These are phyloP conservation scores for Escallonia rubra DNA, from an alignment of 129 eudicot genomes.

Conservation along the genomic window DNA sequence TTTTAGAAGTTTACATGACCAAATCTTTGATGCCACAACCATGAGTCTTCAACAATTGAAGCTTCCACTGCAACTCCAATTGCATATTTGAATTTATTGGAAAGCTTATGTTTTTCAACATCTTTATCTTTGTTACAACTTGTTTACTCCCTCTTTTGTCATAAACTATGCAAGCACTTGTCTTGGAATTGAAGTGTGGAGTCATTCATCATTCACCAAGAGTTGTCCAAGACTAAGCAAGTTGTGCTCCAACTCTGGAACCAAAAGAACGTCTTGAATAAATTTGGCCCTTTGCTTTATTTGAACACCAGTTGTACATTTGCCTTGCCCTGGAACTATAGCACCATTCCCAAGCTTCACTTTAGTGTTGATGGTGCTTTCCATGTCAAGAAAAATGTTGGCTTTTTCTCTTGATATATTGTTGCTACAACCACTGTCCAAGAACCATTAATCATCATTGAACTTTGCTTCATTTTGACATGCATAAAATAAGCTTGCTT, in stretches of 20 bases:
- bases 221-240: conserved; percentile 11
- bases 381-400: neutral
- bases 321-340: conserved; percentile 1
- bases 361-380: neutral
- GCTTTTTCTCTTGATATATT: conserved; percentile 7
- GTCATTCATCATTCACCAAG: conserved; percentile 7
- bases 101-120: conserved; percentile 4
- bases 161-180: neutral
- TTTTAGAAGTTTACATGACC: conserved; percentile 1
- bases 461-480: neutral
- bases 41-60: neutral
- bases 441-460: neutral
- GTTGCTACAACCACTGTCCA: conserved; percentile 13
- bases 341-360: conserved; percentile 12
- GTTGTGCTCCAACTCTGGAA: conserved; percentile 10
- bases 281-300: conserved; percentile 1
- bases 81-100: neutral
- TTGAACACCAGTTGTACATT: conserved; percentile 2
- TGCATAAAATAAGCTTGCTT: no score
- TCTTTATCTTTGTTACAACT: neutral
- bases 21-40: neutral
- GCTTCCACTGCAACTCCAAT: neutral
- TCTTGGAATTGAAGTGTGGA: conserved; percentile 2
- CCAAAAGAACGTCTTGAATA: conserved; percentile 15
- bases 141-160: neutral